Conservation (phyloP, 1,284 basidiomycete species). For the Leccinum proliferum region DNA sequence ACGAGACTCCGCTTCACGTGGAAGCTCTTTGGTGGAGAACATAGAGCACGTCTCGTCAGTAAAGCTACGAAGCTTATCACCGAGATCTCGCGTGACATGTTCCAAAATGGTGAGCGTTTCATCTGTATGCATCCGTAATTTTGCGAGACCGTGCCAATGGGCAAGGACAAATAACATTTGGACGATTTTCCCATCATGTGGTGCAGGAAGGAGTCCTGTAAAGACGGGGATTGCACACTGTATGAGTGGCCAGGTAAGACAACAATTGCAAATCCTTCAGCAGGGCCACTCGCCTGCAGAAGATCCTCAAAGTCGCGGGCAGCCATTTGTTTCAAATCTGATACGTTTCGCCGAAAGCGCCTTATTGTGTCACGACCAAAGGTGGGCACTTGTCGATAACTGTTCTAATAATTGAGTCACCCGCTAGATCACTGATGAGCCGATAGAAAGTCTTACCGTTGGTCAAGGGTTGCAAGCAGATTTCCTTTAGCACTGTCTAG, state of each 20-base stretch:
- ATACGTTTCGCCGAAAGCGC: not conserved
- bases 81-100: not conserved
- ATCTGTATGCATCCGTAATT: not conserved
- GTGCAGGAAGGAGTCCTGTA: not conserved
- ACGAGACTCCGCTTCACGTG: not conserved
- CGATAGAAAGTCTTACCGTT: not conserved
- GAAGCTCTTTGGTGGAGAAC: not conserved
- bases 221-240: not conserved
- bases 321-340: not conserved
- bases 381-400: not conserved
- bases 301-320: not conserved
- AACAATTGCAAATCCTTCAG: not conserved
- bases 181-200: not conserved
- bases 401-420: not conserved
- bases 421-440: not conserved
- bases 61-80: not conserved
- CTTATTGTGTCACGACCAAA: not conserved
- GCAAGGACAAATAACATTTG: not conserved
- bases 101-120: not conserved
- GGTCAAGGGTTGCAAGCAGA: not conserved
- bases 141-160: not conserved
- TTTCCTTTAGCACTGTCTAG: not conserved
- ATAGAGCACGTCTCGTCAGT: not conserved
- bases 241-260: not conserved
- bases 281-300: not conserved